Conservation (phyloP, 2,329 filamentous ascomycete species). For the Paracamarosporium sp. region DNA sequence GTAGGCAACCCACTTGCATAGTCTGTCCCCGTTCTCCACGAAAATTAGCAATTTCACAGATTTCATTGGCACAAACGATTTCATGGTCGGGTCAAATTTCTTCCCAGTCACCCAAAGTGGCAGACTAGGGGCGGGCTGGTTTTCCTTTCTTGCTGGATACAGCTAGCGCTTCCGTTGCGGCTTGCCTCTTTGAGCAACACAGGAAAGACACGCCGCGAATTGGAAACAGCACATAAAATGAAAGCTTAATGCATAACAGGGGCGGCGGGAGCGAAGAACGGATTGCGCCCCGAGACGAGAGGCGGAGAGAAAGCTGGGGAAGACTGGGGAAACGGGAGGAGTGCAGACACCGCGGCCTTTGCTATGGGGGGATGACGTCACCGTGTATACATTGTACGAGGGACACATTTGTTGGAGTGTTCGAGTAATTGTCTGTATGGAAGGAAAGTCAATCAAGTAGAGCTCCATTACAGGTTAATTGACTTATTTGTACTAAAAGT, state of each 20-base stretch:
- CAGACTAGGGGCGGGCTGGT: not conserved
- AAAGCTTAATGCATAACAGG: not conserved
- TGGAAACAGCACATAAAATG: not conserved
- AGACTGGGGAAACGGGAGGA: not conserved
- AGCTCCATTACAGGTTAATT: not conserved
- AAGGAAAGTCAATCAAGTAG: not conserved
- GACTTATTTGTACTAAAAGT: not conserved
- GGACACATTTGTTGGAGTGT: not conserved
- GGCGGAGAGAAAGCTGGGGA: not conserved
- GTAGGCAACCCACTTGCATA: too few species aligned
- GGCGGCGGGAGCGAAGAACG: not conserved
- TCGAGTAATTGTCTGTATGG: not conserved
- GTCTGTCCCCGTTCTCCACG: too few species aligned
- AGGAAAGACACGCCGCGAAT: not conserved
- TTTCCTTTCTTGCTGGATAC: not conserved
- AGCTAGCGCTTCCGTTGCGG: not conserved
- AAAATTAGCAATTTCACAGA: too few species aligned
- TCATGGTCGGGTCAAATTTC: too few species aligned
- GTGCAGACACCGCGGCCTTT: constrained; percentile 4
- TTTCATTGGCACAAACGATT: too few species aligned
- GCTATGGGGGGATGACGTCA: not conserved
- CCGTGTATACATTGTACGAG: not conserved
- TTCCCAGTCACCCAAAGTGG: too few species aligned
- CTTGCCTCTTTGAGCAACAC: not conserved
- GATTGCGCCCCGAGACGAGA: not conserved